Evolutionary conservation across 306 rosid species (phyloP).

Genomic region (Vigna nakashimae): DNA sequence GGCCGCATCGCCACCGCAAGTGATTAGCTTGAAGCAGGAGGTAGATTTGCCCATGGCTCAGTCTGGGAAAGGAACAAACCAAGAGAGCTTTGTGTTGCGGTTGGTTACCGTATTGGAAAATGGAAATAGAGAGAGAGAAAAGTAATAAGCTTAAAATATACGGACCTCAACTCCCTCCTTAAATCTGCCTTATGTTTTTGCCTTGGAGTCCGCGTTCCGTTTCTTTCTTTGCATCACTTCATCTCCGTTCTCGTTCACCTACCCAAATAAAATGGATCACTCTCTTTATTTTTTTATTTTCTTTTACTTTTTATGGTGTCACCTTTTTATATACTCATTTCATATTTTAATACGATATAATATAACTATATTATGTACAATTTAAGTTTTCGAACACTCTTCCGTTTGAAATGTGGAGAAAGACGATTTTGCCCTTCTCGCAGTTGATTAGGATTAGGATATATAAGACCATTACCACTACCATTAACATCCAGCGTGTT

Average conservation of each 20-base stretch:
- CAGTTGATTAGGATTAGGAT: background rate
- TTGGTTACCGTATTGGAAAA: constrained; percentile 62
- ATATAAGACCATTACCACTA: background rate
- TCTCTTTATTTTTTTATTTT: background rate
- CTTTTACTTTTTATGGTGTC: background rate
- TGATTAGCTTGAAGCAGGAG: constrained; percentile 83
- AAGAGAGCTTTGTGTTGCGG: constrained; percentile 43
- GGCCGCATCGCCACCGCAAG: constrained; percentile 72
- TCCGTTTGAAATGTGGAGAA: too few relatives aligned
- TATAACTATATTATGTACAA: too few relatives aligned
- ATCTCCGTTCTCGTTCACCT: constrained; percentile 31
- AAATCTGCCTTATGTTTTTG: constrained; percentile 51
- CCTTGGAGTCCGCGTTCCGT: constrained; percentile 61
- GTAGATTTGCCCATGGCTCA: constrained; percentile 69
- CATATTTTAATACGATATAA: too few relatives aligned
- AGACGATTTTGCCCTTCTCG: background rate
- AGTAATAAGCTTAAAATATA: constrained; percentile 28
- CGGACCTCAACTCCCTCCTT: constrained; percentile 73
- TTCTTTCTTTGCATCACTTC: background rate
- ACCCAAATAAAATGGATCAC: background rate
- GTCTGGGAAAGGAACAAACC: constrained; percentile 40
- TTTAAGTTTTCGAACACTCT: too few relatives aligned
- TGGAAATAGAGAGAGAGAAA: constrained; percentile 42
- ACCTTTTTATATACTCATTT: background rate
- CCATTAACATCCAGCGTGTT: background rate